Evolutionary conservation across 1,284 basidiomycete genomes (phyloP).

Genomic region (Dichomitus squalens): DNA sequence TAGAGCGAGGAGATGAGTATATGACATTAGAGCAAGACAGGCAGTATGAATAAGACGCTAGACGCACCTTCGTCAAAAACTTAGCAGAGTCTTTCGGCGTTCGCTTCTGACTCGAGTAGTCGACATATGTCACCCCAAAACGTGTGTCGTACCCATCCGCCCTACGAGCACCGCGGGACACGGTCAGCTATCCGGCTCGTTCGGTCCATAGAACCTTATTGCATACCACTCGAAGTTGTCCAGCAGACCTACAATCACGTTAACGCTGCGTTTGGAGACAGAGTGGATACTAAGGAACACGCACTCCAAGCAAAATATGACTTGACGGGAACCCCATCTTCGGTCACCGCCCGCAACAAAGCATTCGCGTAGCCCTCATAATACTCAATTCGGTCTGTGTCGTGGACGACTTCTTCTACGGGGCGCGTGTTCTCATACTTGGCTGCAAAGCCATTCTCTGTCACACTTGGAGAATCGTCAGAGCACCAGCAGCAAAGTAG

Average conservation of each 20-base stretch:
- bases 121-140: constrained; percentile 67
- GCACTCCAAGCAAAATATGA: constrained; percentile 76
- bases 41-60: background rate
- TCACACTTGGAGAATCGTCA: constrained; percentile 45
- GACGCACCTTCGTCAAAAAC: constrained; percentile 44
- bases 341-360: constrained; percentile 56
- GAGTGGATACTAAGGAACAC: constrained; percentile 12
- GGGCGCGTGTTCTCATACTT: constrained; percentile 62
- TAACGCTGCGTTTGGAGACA: background rate
- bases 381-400: constrained; percentile 67
- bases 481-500: background rate
- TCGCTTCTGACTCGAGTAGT: constrained; percentile 69
- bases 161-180: constrained; percentile 30
- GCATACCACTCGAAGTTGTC: constrained; percentile 76
- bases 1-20: background rate
- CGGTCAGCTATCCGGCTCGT: background rate
- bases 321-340: constrained; percentile 66
- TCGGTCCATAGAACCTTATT: too few species aligned
- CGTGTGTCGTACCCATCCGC: constrained; percentile 64
- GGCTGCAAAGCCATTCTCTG: constrained; percentile 74
- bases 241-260: constrained; percentile 46
- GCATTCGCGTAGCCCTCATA: constrained; percentile 65
- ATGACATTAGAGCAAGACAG: background rate
- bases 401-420: constrained; percentile 57
- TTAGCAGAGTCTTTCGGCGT: constrained; percentile 66